Percentiles rank a stretch among this genome's conserved stretches.
Conservation (phyloP, 306 rosid genomes). For the Castanospermum australe region DNA sequence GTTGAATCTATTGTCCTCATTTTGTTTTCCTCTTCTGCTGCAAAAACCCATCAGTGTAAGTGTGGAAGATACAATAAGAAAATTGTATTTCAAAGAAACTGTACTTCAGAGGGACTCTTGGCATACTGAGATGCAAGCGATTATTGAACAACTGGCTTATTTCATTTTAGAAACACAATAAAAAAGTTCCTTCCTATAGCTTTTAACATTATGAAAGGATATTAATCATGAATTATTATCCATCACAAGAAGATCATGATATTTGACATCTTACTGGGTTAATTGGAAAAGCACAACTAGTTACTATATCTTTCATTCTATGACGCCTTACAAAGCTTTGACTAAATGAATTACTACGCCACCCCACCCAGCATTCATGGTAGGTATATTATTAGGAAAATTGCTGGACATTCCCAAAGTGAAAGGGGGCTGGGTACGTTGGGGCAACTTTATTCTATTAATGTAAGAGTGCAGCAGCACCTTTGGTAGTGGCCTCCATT, state of each 20-base stretch:
- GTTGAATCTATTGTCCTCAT: background rate
- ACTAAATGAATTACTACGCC: background rate
- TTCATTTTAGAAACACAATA: background rate
- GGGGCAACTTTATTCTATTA: background rate
- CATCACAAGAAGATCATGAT: background rate
- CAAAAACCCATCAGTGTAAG: background rate
- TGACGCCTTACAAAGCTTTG: background rate
- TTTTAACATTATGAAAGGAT: background rate
- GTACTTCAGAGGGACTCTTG: background rate
- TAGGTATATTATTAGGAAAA: background rate
- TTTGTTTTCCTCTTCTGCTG: background rate
- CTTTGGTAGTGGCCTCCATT: constrained; percentile 1
- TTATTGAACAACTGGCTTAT: background rate
- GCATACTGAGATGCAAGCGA: background rate
- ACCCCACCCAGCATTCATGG: background rate
- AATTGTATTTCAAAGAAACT: too few relatives aligned
- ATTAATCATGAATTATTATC: background rate
- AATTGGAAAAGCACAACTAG: background rate
- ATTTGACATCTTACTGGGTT: background rate
- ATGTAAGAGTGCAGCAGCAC: background rate
- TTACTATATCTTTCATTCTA: background rate
- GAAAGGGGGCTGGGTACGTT: background rate
- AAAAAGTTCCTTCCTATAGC: background rate
- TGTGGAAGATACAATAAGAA: too few relatives aligned
- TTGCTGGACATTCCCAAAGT: background rate